Percentiles rank a stretch among this genome's conserved stretches.
phyloP scores from a whole-genome alignment of 768 basidiomycete genomes.

The Hypholoma sublateritium region DNA sequence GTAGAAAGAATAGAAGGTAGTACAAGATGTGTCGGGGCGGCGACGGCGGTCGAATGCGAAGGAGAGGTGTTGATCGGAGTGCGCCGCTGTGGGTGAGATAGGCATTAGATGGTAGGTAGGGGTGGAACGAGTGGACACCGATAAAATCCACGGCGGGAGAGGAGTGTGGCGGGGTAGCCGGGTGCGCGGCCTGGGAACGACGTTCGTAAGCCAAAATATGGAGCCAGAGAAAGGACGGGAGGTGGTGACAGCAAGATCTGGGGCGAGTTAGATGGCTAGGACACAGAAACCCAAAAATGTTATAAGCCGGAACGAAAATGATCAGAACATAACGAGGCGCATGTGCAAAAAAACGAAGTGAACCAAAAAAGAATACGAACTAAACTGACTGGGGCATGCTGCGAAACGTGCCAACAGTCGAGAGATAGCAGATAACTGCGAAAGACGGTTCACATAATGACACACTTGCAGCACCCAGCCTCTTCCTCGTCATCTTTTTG shows the following conservation, averaged over 20 bases:
- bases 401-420: neutral
- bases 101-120: neutral
- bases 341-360: neutral
- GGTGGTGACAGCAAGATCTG: neutral
- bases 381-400: neutral
- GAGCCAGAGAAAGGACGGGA: too few species aligned
- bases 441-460: constrained; percentile 68
- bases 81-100: neutral
- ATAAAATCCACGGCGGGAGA: neutral
- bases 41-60: neutral
- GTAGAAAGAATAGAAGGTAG: neutral
- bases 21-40: neutral
- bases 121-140: neutral
- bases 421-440: neutral
- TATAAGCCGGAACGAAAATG: neutral
- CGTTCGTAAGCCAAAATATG: too few species aligned
- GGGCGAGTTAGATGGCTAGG: neutral
- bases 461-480: constrained; percentile 76
- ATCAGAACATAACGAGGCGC: neutral
- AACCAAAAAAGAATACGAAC: constrained; percentile 1
- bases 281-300: constrained; percentile 1
- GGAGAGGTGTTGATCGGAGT: neutral
- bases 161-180: too few species aligned
- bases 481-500: constrained; percentile 48
- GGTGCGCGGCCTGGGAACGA: too few species aligned